These are phyloP conservation scores for Cichorium intybus DNA, from an alignment of 140 eudicot species.

Conservation along the genomic window DNA sequence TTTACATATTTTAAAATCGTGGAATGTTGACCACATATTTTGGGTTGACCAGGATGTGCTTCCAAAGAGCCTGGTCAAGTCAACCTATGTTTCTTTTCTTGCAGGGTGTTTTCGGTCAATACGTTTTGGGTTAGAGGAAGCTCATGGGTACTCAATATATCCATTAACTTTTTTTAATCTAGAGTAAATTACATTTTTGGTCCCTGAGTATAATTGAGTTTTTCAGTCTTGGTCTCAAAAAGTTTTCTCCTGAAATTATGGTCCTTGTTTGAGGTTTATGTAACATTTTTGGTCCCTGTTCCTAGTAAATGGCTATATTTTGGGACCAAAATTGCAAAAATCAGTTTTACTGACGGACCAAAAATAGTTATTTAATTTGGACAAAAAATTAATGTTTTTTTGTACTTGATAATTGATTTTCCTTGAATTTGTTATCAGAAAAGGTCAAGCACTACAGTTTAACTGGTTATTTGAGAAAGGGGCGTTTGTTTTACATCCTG, in stretches of 20 bases:
- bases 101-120: slow-evolving; percentile 97
- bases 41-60: slow-evolving; percentile 55
- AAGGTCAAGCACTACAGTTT: slow-evolving; percentile 95
- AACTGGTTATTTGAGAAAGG: slow-evolving; percentile 82
- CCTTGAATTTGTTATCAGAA: slow-evolving; percentile 37
- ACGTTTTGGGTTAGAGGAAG: slow-evolving; percentile 94
- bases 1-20: not conserved
- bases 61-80: slow-evolving; percentile 62
- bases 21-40: slow-evolving; percentile 18
- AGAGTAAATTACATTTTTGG: not conserved
- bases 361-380: no score
- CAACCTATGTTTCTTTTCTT: slow-evolving; percentile 88
- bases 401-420: not conserved
- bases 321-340: not conserved
- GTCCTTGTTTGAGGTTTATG: not conserved
- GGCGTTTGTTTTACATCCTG: slow-evolving; percentile 65
- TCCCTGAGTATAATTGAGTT: not conserved
- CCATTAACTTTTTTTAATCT: not conserved
- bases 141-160: slow-evolving; percentile 73
- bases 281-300: not conserved
- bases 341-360: not conserved
- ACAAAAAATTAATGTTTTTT: no score
- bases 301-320: no score
- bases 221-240: not conserved
- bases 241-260: not conserved